Evolutionary conservation across 2,329 filamentous ascomycete genomes (phyloP), one percentile per base, ranked within the genome.

Genomic region (Neonectria hederae): DNA sequence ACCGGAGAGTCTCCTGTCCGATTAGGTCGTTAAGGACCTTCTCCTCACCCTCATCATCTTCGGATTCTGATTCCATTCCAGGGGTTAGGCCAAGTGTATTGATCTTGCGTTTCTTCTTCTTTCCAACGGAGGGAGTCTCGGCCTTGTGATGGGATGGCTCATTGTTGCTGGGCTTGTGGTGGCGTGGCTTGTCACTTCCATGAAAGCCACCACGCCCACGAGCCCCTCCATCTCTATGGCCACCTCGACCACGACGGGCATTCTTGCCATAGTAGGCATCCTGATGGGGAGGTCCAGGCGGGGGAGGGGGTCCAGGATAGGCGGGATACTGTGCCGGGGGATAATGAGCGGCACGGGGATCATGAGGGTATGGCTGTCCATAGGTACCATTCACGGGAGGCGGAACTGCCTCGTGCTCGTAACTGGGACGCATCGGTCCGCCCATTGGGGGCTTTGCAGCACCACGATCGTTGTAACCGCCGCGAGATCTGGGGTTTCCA

Each of bases 81-180:
- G 90, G 89, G 9, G 89, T 92, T 53, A 94, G 82, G 35, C 92
- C 92, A 24, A 94, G 83, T 1, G 89, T 89, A 69, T 92, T 92
- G 42, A 87, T 88, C 80, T 89, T 90, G 62, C 89, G 86, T 82
- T 90, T 91, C 83, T 92, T 92, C 77, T 89, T 90, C 76, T 89
- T 90, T 63, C 82, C 83, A 24, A 81, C 80, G 71, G 84, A 79
- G 53, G 83, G 78, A 52, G 81, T 78, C 62, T 85, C 80, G 56
- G 70, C 65, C 64, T 79, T 79, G 42, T 70, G 69, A 48, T 72
- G 70, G 32, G 74, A 71, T 19, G 72, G 59, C 26, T 77, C 72
- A 32, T 70, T 76, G 43, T 80, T 72, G 56, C 72, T 74, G 67
- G 80, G 76, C 71, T 79, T 81, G 61, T 81, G 74, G n/a, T 76